A percentile compares a stretch with the other conserved stretches of the same genome.
phyloP scores from a whole-genome alignment of 768 basidiomycete species.

The Kwoniella dendrophila region DNA sequence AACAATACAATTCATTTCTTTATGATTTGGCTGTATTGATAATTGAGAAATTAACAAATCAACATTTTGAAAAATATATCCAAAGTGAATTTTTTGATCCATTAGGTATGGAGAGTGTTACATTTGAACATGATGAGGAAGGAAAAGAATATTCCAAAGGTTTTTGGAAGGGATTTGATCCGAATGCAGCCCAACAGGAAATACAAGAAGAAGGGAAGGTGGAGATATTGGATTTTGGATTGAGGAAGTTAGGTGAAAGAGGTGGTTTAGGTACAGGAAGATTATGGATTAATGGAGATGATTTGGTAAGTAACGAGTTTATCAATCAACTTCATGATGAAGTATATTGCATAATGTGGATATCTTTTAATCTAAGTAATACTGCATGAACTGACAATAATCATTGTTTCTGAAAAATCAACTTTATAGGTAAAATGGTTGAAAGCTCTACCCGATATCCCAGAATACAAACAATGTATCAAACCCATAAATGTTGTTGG shows the following conservation, averaged over 20 bases:
- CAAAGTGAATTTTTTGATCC: not conserved
- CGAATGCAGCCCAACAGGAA: not conserved
- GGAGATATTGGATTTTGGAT: not conserved
- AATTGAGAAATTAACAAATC: not conserved
- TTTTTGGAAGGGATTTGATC: conserved; percentile 6
- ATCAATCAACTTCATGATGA: not conserved
- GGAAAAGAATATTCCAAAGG: not conserved
- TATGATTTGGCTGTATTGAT: conserved; percentile 3
- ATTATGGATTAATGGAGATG: conserved; percentile 5
- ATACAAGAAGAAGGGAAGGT: not conserved
- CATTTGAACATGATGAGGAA: not conserved
- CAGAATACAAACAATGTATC: not conserved
- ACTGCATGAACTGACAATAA: too few relatives aligned
- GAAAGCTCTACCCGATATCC: not conserved
- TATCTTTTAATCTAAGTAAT: too few relatives aligned
- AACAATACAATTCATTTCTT: conserved; percentile 4
- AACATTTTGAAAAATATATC: not conserved
- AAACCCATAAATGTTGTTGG: not conserved
- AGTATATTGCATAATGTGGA: not conserved
- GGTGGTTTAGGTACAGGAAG: conserved; percentile 1
- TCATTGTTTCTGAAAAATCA: too few relatives aligned
- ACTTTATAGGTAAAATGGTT: not conserved
- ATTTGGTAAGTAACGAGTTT: conserved; percentile 2
- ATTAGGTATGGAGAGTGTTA: not conserved
- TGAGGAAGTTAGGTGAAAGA: not conserved